phyloP scores from a whole-genome alignment of 2,329 filamentous ascomycete species.

The Coniochaeta prunicola region DNA sequence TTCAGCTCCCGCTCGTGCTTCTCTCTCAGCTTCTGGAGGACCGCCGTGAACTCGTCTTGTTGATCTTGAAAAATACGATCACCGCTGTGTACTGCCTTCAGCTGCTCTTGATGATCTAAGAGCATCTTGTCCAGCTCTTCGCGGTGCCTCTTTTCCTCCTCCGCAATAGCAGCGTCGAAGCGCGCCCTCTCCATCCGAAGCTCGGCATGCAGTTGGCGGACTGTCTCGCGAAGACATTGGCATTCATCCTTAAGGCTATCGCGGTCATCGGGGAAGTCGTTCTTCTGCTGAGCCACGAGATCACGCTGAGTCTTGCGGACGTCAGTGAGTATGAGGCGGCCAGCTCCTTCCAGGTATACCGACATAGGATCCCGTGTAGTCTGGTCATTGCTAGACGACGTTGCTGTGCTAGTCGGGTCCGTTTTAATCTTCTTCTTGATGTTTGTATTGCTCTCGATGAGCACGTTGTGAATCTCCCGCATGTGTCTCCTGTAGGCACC shows the following conservation, averaged over 20 bases:
- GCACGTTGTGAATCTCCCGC: neutral
- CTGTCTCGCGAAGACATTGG: neutral
- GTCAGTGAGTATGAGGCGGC: neutral
- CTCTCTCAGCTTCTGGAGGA: neutral
- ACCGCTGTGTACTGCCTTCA: neutral
- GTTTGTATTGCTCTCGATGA: neutral
- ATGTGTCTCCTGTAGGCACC: neutral
- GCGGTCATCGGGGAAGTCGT: neutral
- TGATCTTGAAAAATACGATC: neutral
- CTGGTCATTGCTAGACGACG: neutral
- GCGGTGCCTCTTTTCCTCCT: neutral
- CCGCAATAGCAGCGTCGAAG: neutral
- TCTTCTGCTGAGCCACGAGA: neutral
- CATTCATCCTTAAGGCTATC: neutral
- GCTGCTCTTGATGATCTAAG: neutral
- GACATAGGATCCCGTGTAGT: neutral
- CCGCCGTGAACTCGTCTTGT: neutral
- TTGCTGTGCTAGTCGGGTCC: neutral
- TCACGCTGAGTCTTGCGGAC: neutral
- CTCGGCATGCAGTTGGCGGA: neutral
- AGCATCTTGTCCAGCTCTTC: neutral
- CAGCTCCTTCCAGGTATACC: neutral
- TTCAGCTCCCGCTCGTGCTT: neutral
- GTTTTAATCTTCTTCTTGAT: neutral
- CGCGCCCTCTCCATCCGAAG: neutral